Base-by-base conservation (phyloP, 352 stramenopile genomes). In the Phytophthora citrophthora region DNA sequence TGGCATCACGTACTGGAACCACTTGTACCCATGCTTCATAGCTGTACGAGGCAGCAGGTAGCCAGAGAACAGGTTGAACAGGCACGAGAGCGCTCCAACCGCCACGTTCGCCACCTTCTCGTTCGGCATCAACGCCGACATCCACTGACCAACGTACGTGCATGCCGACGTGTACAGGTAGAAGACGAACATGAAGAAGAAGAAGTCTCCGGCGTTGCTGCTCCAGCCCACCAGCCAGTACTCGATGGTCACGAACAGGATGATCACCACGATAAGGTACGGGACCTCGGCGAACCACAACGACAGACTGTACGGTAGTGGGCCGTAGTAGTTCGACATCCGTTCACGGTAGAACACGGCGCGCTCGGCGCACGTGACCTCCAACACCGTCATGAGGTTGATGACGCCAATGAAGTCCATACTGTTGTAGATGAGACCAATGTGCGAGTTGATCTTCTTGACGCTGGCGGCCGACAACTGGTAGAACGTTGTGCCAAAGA, bases 91-190 rank as follows among this genome's bases (percentile, higher is more conserved):
- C 0, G 83, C 83, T 31, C 81, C 81, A 23, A 92, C 83, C 5
- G 83, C 83, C 4, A 92, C 83, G 53, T 90, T 92, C 16, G 81
- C 83, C 51, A 92, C 83, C 76, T 92, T 92, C 47, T 79, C 65
- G 59, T 90, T 91, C 6, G 83, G 83, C 68, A 72, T 89, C 54
- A 91, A 54, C 16, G 72, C 83, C n/a, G 80, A 77, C 83, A 92
- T 92, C 79, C 81, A 92, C 62, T 92, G 83, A 1, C 83, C 83
- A 9, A 88, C 55, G 52, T 86, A 90, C 49, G 81, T 90, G 46
- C 81, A 90, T 0, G 61, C 68, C 18, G 81, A 86, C 5, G 80
- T 88, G 71, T 88, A 89, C 10, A 89, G 52, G 79, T 76, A 89
- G 53, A 87, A 89, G 2, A 72, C 6, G 18, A 73, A 73, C 48